Percentiles rank a stretch among this genome's conserved stretches.
phyloP scores from a whole-genome alignment of 352 stramenopile species.

The Aphanomyces cochlioides region DNA sequence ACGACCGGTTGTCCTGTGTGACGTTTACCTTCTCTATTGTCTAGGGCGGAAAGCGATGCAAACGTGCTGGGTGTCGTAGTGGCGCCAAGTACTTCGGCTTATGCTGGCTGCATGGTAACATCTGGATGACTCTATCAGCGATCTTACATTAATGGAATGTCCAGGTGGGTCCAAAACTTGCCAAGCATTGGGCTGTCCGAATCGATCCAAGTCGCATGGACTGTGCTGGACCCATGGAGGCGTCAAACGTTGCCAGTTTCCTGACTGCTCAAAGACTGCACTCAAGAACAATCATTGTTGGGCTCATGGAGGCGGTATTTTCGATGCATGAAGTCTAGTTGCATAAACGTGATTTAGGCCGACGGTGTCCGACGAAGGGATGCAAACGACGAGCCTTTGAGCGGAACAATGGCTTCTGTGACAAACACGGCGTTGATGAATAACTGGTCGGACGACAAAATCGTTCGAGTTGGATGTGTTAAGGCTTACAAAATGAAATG shows the following conservation, averaged over 20 bases:
- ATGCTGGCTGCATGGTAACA: conserved; percentile 64
- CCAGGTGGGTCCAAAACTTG: not conserved
- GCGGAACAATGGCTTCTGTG: not conserved
- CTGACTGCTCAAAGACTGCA: not conserved
- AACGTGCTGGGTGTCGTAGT: conserved; percentile 54
- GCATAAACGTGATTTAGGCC: not conserved
- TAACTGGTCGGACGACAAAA: not conserved
- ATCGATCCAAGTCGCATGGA: not conserved
- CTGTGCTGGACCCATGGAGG: not conserved
- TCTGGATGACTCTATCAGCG: not conserved
- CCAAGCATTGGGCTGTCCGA: not conserved
- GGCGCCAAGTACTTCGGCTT: conserved; percentile 69
- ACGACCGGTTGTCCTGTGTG: not conserved
- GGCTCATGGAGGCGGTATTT: not conserved
- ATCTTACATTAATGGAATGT: not conserved
- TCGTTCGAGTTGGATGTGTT: too few species aligned
- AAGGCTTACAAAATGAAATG: too few species aligned
- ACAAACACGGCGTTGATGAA: not conserved
- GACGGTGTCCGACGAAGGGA: not conserved
- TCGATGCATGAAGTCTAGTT: not conserved
- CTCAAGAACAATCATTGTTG: conserved; percentile 1
- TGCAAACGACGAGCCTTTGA: not conserved
- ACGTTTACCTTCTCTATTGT: too few species aligned
- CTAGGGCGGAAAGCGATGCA: conserved; percentile 57
- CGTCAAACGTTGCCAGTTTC: not conserved